Conservation (phyloP, 805 yeast genomes). For the Ogataea siamensis region DNA sequence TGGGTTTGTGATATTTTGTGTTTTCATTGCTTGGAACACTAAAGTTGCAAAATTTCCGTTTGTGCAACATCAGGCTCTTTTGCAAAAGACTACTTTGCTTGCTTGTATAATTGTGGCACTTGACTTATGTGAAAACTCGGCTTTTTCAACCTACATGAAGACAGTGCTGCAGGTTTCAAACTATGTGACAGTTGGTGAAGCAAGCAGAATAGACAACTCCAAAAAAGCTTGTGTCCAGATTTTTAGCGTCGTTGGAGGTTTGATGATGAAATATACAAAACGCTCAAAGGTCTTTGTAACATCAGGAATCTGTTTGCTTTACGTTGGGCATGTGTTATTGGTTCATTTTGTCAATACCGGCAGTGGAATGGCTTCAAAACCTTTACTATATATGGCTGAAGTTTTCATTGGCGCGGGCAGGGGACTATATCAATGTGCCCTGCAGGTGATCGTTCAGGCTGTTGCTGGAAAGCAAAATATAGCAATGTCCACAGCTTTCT, state of each 20-base stretch:
- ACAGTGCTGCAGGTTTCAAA: slow-evolving; percentile 5
- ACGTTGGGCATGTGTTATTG: slow-evolving; percentile 1
- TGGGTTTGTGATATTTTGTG: slow-evolving; percentile 5
- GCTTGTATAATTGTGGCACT: slow-evolving; percentile 4
- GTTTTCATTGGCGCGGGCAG: slow-evolving; percentile 6
- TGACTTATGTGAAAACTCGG: slow-evolving; percentile 6
- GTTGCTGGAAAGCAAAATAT: slow-evolving; percentile 5
- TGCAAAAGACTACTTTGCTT: slow-evolving; percentile 1
- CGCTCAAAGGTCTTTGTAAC: slow-evolving; percentile 3
- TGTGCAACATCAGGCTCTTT: slow-evolving; percentile 1
- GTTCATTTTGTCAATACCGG: slow-evolving; percentile 3
- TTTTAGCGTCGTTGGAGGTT: slow-evolving; percentile 5
- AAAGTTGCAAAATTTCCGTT: slow-evolving; percentile 5
- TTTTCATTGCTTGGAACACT: slow-evolving; percentile 6
- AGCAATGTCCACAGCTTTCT: slow-evolving; percentile 5
- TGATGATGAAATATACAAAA: slow-evolving; percentile 6
- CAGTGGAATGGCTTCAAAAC: background rate
- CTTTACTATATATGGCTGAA: slow-evolving; percentile 5
- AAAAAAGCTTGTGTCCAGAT: slow-evolving; percentile 7
- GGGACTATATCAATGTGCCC: slow-evolving; percentile 3
- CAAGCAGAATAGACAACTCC: slow-evolving; percentile 7
- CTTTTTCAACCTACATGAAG: slow-evolving; percentile 6
- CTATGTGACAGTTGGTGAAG: slow-evolving; percentile 8
- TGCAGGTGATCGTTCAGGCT: slow-evolving; percentile 8
- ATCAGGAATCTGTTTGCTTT: slow-evolving; percentile 1